Base-by-base conservation (phyloP, 768 basidiomycete genomes). In the Lactifluus piperatus region DNA sequence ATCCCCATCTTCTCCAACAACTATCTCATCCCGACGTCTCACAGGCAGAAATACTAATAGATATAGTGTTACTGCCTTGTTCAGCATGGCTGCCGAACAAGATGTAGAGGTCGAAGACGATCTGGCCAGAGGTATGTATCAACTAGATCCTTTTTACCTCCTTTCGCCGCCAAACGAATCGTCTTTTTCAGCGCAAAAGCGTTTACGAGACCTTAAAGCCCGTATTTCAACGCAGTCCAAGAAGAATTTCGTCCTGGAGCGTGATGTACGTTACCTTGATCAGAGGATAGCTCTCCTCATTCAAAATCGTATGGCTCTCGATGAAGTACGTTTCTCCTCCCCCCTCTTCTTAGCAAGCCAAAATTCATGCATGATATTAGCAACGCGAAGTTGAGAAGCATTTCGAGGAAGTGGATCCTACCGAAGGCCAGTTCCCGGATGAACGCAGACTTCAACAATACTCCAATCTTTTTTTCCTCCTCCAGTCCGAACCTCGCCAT, bases 211-310 rank as follows among this genome's bases (percentile, higher is more conserved):
- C 67, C 80, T 99, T 63, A 99, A 99, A 76, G 83, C 87, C 27
- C 90, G 94, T 70, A 99, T 99, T 60, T 98, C 97, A 14, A 89
- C 93, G 0, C 97, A 98, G 75, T 94, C 92, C 55, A 99, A 99
- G 81, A 98, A 97, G 84, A 99, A 99, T 76, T 99, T 99, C 67
- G 97, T 99, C 41, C 82, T 99, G 11, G 97, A 99, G 72, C 87
- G 97, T 46, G 97, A 99, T 72, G 97, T 99, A 34, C 88, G 97
- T 51, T 99, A 98, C 72, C 84, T 99, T 44, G 97, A 99, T 76
- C 91, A 91, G 37, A 82, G 97, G 55, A 99, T 99, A 68, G 97
- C 95, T 10, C 78, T 99, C 41, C 81, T 99, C 66, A 99, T 99
- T 68, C 94, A 97, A 75, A 98, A 99, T 71, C 83, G 94, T 64